phyloP scores from a whole-genome alignment of 2,329 filamentous ascomycete species.

The Pseudocercospora pini-densiflorae region DNA sequence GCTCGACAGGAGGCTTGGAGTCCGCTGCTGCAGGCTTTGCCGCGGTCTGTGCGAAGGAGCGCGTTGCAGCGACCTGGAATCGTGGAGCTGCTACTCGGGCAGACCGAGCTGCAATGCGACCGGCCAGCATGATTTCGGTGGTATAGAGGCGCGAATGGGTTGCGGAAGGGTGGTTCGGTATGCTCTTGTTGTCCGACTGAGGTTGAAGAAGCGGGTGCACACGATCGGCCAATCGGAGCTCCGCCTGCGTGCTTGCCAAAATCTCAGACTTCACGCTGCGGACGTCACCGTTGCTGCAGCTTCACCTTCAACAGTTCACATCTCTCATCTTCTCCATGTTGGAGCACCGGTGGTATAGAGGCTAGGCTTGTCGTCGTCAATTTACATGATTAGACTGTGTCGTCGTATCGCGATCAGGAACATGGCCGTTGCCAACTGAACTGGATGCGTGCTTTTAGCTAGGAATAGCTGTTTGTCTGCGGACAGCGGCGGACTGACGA shows the following conservation, averaged over 20 bases:
- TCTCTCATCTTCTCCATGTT: neutral
- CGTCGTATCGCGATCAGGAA: neutral
- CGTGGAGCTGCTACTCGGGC: constrained; percentile 61
- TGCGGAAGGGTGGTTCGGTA: neutral
- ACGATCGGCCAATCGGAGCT: neutral
- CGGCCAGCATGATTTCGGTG: constrained; percentile 58
- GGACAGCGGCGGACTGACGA: neutral
- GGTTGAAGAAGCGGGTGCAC: neutral
- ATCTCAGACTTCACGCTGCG: constrained; percentile 2
- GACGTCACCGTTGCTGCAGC: neutral
- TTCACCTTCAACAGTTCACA: neutral
- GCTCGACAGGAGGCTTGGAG: constrained; percentile 83
- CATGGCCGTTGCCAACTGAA: neutral
- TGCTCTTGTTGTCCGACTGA: constrained; percentile 5
- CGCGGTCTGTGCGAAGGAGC: constrained; percentile 73
- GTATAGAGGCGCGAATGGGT: constrained; percentile 15
- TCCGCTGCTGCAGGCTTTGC: constrained; percentile 59
- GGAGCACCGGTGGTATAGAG: neutral
- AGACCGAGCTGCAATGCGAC: constrained; percentile 60
- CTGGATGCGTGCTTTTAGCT: neutral
- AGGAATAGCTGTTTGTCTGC: neutral
- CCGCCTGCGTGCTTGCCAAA: neutral
- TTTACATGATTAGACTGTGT: neutral
- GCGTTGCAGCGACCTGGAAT: constrained; percentile 66
- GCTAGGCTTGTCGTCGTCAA: neutral